phyloP scores from a whole-genome alignment of 2,329 filamentous ascomycete genomes.

The Didymella sp. region DNA sequence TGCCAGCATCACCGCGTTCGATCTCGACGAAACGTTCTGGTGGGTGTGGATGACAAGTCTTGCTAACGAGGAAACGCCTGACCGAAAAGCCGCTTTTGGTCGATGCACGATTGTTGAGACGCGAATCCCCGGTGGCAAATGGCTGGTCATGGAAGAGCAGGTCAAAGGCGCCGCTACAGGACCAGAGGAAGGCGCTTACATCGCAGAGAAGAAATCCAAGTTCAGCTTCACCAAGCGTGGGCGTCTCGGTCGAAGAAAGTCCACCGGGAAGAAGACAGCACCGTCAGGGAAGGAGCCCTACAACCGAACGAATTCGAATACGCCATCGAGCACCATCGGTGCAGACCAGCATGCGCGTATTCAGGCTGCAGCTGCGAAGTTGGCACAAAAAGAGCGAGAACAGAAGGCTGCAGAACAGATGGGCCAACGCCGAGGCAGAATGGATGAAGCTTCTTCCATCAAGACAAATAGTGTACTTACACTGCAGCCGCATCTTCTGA shows the following conservation, averaged over 20 bases:
- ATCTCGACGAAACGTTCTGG: slow-evolving; percentile 96
- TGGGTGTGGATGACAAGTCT: slow-evolving; percentile 99
- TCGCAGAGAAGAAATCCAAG: slow-evolving; percentile 93
- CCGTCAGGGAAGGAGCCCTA: slow-evolving; percentile 59
- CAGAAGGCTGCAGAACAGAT: slow-evolving; percentile 59
- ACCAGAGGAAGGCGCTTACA: slow-evolving; percentile 83
- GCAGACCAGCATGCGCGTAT: slow-evolving; percentile 93
- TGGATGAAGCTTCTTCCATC: slow-evolving; percentile 61
- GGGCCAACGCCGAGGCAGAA: slow-evolving; percentile 62
- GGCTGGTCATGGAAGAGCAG: slow-evolving; percentile 96
- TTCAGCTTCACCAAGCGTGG: slow-evolving; percentile 83
- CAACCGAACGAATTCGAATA: slow-evolving; percentile 57
- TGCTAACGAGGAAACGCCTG: slow-evolving; percentile 83
- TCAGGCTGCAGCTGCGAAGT: slow-evolving; percentile 83
- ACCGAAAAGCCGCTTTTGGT: slow-evolving; percentile 91
- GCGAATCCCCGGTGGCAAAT: slow-evolving; percentile 77
- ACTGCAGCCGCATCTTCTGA: slow-evolving; percentile 81
- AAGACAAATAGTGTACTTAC: slow-evolving; percentile 94
- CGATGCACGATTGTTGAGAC: slow-evolving; percentile 93
- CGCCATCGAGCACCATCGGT: slow-evolving; percentile 76
- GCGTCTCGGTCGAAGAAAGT: slow-evolving; percentile 65
- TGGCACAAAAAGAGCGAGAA: slow-evolving; percentile 74
- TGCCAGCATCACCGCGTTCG: slow-evolving; percentile 84
- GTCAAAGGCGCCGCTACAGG: slow-evolving; percentile 90
- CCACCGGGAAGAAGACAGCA: slow-evolving; percentile 52